phyloP scores from a whole-genome alignment of 805 yeast species.

The Ogataea trehaloabstinens region DNA sequence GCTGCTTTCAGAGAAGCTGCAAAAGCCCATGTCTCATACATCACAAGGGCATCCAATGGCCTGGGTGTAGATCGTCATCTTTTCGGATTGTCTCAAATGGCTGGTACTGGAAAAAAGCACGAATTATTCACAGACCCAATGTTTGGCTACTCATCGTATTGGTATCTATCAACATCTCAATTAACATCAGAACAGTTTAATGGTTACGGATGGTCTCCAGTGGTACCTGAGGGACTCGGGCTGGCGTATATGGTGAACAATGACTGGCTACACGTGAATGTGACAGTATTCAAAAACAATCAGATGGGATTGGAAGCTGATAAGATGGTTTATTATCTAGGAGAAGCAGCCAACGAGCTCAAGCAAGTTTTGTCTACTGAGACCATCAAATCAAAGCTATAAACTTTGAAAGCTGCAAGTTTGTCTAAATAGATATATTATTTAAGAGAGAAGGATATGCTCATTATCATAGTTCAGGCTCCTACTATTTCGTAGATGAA shows the following conservation, averaged over 20 bases:
- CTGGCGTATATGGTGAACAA: conserved; percentile 89
- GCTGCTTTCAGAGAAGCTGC: conserved; percentile 70
- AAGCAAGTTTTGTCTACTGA: conserved; percentile 51
- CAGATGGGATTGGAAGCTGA: conserved; percentile 55
- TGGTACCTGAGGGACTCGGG: conserved; percentile 90
- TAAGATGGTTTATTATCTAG: conserved; percentile 63
- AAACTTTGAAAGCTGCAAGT: conserved; percentile 3
- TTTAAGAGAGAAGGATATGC: neutral
- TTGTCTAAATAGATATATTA: too few species aligned
- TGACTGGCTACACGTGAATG: conserved; percentile 82
- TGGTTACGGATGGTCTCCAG: conserved; percentile 96
- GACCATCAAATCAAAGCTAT: conserved; percentile 26
- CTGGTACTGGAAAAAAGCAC: conserved; percentile 55
- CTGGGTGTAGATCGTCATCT: conserved; percentile 92
- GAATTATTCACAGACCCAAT: conserved; percentile 73
- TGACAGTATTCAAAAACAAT: conserved; percentile 66
- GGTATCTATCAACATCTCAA: conserved; percentile 91
- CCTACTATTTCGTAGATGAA: conserved; percentile 76
- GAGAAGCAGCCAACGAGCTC: conserved; percentile 79
- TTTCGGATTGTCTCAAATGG: conserved; percentile 78
- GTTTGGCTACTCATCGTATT: conserved; percentile 70
- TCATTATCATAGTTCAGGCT: conserved; percentile 6
- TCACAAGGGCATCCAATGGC: conserved; percentile 78
- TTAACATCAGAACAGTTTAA: conserved; percentile 80
- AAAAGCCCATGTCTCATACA: conserved; percentile 69